phyloP scores from a whole-genome alignment of 1,284 basidiomycete genomes.

The Microbotryum lychnidis-dioicae region DNA sequence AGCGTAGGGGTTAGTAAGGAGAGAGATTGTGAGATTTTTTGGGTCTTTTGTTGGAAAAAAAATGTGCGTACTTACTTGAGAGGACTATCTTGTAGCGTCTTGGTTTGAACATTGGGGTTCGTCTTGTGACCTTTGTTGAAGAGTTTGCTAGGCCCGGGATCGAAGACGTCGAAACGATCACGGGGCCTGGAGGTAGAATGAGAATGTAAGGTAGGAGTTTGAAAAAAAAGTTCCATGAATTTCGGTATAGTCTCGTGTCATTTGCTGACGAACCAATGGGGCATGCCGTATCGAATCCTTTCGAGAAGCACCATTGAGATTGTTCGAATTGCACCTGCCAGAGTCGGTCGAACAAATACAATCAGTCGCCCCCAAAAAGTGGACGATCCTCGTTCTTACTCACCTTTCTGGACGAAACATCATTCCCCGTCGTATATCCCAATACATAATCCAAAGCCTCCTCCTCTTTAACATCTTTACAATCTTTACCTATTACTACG shows the following conservation, averaged over 20 bases:
- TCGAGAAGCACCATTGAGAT: slow-evolving; percentile 41
- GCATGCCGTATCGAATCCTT: slow-evolving; percentile 44
- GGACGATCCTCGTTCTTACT: not conserved
- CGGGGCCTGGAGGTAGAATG: slow-evolving; percentile 5
- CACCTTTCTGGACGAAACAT: slow-evolving; percentile 39
- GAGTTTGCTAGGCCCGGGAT: slow-evolving; percentile 34
- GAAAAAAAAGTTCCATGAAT: too few relatives aligned
- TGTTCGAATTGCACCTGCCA: slow-evolving; percentile 30
- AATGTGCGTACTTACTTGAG: slow-evolving; percentile 35
- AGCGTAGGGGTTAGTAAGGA: too few relatives aligned
- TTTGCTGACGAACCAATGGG: slow-evolving; percentile 40
- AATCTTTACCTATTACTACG: slow-evolving; percentile 73
- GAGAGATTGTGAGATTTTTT: too few relatives aligned
- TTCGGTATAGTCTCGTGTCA: not conserved
- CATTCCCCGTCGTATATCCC: slow-evolving; percentile 40
- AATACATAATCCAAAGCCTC: slow-evolving; percentile 52
- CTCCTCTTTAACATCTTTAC: slow-evolving; percentile 65
- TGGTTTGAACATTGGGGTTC: slow-evolving; percentile 18
- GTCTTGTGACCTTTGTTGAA: slow-evolving; percentile 38
- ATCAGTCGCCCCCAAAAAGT: not conserved
- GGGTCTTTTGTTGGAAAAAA: too few relatives aligned
- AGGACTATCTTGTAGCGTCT: slow-evolving; percentile 39
- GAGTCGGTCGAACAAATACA: too few relatives aligned
- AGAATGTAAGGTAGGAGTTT: not conserved
- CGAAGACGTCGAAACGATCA: slow-evolving; percentile 20